Conservation (phyloP, 2,329 filamentous ascomycete species). For the Arthrobotrys megalospora region DNA sequence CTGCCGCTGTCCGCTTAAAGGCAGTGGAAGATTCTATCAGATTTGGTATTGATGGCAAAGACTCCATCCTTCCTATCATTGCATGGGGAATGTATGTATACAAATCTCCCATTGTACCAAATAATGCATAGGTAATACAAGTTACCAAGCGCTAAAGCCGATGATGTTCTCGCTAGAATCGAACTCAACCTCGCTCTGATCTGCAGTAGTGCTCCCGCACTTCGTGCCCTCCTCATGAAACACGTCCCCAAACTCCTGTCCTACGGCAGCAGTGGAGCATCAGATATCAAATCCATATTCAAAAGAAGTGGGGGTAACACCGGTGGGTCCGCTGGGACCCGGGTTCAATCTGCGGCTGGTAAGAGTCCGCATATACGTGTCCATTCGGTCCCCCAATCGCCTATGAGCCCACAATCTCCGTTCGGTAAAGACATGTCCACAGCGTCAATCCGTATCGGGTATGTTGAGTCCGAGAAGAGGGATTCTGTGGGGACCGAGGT, state of each 20-base stretch:
- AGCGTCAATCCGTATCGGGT: slow-evolving; percentile 30
- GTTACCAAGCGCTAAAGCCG: not conserved
- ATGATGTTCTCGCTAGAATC: slow-evolving; percentile 20
- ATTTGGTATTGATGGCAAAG: slow-evolving; percentile 39
- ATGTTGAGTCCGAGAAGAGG: slow-evolving; percentile 30
- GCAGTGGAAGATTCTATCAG: slow-evolving; percentile 44
- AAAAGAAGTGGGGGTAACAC: slow-evolving; percentile 14
- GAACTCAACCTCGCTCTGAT: slow-evolving; percentile 45
- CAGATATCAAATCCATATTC: slow-evolving; percentile 31
- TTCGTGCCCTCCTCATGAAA: slow-evolving; percentile 45
- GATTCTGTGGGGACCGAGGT: slow-evolving; percentile 18
- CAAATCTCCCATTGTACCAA: not conserved
- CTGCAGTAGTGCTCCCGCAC: slow-evolving; percentile 52
- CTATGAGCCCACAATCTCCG: not conserved
- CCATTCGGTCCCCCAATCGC: not conserved
- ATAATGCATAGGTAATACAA: no score
- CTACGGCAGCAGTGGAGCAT: slow-evolving; percentile 21
- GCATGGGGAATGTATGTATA: slow-evolving; percentile 50
- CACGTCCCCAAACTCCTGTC: slow-evolving; percentile 45
- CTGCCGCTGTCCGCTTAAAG: slow-evolving; percentile 35
- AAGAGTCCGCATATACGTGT: slow-evolving; percentile 1
- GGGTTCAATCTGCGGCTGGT: slow-evolving; percentile 9
- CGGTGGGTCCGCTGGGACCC: not conserved
- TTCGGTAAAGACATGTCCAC: slow-evolving; percentile 12
- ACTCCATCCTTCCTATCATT: slow-evolving; percentile 51